These are phyloP conservation scores for Stentor roeselii DNA, from an alignment of 73 alveolate species.

Conservation along the genomic window DNA sequence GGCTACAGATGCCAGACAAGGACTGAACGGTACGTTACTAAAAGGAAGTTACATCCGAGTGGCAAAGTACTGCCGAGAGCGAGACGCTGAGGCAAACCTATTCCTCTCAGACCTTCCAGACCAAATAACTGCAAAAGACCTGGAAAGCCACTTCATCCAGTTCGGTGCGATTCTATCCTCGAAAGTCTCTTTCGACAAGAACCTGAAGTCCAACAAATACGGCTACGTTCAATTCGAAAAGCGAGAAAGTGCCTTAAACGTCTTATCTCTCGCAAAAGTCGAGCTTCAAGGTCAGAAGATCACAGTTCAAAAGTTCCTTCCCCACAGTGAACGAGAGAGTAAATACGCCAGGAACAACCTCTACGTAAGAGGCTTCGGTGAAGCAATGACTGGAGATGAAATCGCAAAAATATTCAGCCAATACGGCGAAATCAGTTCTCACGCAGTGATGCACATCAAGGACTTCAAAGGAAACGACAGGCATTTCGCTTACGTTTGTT, in stretches of 20 bases:
- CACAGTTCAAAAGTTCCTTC: neutral
- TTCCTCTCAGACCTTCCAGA: neutral
- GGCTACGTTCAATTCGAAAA: constrained; percentile 18
- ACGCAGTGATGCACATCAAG: neutral
- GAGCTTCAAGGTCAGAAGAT: neutral
- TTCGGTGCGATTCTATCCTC: constrained; percentile 2
- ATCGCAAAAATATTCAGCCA: neutral
- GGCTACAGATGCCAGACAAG: constrained; percentile 61
- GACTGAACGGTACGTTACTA: constrained; percentile 50
- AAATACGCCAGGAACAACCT: neutral
- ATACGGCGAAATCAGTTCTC: constrained; percentile 10
- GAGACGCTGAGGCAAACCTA: neutral
- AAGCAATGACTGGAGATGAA: neutral
- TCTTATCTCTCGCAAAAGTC: neutral
- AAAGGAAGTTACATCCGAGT: constrained; percentile 44
- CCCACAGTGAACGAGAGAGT: neutral
- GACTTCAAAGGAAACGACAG: neutral
- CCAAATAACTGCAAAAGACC: neutral
- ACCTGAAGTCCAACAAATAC: constrained; percentile 7
- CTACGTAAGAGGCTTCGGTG: constrained; percentile 11
- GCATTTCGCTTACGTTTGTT: constrained; percentile 7
- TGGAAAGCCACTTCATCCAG: neutral
- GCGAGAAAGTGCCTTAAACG: constrained; percentile 1
- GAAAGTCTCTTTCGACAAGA: neutral
- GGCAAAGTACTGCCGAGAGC: neutral